Conservation (phyloP, 352 stramenopile species). For the Phytophthora tentaculata region DNA sequence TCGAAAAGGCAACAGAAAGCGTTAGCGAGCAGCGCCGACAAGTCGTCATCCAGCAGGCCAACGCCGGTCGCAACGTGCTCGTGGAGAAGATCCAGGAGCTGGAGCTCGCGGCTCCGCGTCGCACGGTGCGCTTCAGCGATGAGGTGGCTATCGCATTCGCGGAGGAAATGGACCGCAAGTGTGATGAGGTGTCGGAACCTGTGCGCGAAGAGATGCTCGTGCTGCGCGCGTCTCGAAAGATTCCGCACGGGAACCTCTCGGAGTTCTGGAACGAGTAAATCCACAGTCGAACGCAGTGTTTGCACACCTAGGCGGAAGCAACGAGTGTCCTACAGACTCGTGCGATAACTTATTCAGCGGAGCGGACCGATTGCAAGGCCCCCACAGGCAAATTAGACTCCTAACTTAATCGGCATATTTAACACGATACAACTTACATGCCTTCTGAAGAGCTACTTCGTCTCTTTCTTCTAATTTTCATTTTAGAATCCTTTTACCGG, state of each 20-base stretch:
- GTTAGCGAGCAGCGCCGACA: conserved; percentile 67
- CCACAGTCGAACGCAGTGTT: conserved; percentile 2
- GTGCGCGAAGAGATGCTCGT: conserved; percentile 83
- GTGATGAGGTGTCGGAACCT: conserved; percentile 49
- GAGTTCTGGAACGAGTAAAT: conserved; percentile 70
- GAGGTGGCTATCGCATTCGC: conserved; percentile 56
- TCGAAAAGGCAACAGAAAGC: conserved; percentile 76
- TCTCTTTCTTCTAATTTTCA: not conserved
- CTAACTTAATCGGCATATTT: conserved; percentile 52
- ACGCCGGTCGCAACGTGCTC: conserved; percentile 41
- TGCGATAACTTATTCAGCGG: conserved; percentile 31
- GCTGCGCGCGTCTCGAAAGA: conserved; percentile 70
- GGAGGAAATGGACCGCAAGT: conserved; percentile 72
- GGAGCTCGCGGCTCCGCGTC: conserved; percentile 24
- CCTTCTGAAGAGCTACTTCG: not conserved
- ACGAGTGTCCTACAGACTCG: conserved; percentile 9
- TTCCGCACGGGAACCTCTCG: conserved; percentile 77
- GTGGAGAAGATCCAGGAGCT: conserved; percentile 46
- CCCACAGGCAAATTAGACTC: conserved; percentile 9
- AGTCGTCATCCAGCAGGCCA: conserved; percentile 70
- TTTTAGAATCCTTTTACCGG: too few species aligned
- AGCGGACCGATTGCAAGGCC: conserved; percentile 26
- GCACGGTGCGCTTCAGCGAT: conserved; percentile 67
- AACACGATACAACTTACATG: conserved; percentile 17
- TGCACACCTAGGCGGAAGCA: not conserved